Percentiles rank a stretch among this genome's conserved stretches.
phyloP scores from a whole-genome alignment of 2,329 filamentous ascomycete genomes.

The Arthroderma uncinatum region DNA sequence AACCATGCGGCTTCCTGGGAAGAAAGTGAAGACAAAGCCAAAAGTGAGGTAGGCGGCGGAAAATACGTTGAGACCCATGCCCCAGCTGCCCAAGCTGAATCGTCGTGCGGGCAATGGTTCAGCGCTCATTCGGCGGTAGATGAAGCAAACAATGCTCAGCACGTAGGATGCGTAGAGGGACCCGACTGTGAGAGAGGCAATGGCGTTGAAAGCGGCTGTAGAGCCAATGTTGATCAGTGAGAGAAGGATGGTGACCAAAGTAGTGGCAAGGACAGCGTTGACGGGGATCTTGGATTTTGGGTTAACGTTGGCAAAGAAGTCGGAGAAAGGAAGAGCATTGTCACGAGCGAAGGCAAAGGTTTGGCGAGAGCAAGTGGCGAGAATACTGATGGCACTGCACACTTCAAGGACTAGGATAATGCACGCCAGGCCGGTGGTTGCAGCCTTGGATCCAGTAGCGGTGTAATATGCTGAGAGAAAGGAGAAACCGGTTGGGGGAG shows the following conservation, averaged over 20 bases:
- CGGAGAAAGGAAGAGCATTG: slow-evolving; percentile 42
- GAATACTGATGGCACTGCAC: slow-evolving; percentile 25
- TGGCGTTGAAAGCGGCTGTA: slow-evolving; percentile 31
- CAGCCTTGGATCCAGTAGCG: slow-evolving; percentile 21
- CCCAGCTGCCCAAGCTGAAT: slow-evolving; percentile 21
- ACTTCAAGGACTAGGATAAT: slow-evolving; percentile 24
- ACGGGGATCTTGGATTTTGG: slow-evolving; percentile 18
- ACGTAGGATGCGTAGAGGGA: slow-evolving; percentile 32
- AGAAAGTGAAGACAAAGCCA: slow-evolving; percentile 26
- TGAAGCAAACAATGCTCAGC: slow-evolving; percentile 27
- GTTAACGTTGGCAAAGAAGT: slow-evolving; percentile 27
- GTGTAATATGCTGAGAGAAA: slow-evolving; percentile 27
- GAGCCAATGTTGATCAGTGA: slow-evolving; percentile 31
- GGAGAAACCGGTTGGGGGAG: slow-evolving; percentile 23
- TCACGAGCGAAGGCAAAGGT: slow-evolving; percentile 40
- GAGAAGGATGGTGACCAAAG: slow-evolving; percentile 21
- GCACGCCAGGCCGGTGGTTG: slow-evolving; percentile 19
- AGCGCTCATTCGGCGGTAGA: slow-evolving; percentile 25
- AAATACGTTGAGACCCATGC: slow-evolving; percentile 26
- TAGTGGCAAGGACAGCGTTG: slow-evolving; percentile 21
- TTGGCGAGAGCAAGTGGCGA: slow-evolving; percentile 27
- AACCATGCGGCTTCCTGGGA: slow-evolving; percentile 24
- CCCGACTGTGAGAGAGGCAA: slow-evolving; percentile 30
- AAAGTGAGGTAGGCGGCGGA: slow-evolving; percentile 26
- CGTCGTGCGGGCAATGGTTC: slow-evolving; percentile 16